Percentiles rank a stretch among this genome's conserved stretches.
phyloP scores from a whole-genome alignment of 805 yeast genomes.

The Schwanniomyces occidentalis region DNA sequence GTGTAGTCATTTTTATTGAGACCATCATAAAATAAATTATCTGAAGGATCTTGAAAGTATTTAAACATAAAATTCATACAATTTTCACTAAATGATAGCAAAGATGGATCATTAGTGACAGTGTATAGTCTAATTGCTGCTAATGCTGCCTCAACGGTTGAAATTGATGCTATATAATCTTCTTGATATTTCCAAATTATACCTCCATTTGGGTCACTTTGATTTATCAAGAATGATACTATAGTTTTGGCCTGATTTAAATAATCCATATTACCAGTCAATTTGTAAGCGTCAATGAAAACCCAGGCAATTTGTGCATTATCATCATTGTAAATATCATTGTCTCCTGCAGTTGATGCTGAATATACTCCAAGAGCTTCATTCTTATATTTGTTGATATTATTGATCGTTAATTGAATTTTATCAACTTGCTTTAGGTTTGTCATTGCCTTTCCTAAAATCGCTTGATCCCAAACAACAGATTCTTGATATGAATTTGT shows the following conservation, averaged over 20 bases:
- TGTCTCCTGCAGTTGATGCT: constrained; percentile 19
- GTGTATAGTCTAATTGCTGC: constrained; percentile 24
- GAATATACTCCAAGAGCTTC: constrained; percentile 21
- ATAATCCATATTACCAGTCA: constrained; percentile 16
- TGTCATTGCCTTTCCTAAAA: constrained; percentile 20
- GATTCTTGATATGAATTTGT: constrained; percentile 12
- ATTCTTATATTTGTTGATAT: constrained; percentile 19
- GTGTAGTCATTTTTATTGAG: constrained; percentile 10
- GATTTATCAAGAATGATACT: constrained; percentile 17
- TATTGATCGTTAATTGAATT: constrained; percentile 12
- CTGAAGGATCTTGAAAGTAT: constrained; percentile 18
- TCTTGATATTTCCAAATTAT: constrained; percentile 22
- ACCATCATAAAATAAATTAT: constrained; percentile 22
- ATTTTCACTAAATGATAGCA: constrained; percentile 15
- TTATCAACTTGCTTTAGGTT: constrained; percentile 12
- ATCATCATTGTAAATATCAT: constrained; percentile 30
- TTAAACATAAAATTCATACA: constrained; percentile 18
- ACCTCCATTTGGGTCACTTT: constrained; percentile 26
- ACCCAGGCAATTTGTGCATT: constrained; percentile 30
- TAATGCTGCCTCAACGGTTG: constrained; percentile 28
- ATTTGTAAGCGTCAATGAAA: constrained; percentile 22
- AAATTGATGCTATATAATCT: constrained; percentile 29
- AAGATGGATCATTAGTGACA: constrained; percentile 12
- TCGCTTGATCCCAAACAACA: constrained; percentile 30
- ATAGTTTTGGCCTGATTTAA: constrained; percentile 18